Evolutionary conservation across 1,139 yeast genomes (phyloP).

Genomic region (Yarrowia galli): DNA sequence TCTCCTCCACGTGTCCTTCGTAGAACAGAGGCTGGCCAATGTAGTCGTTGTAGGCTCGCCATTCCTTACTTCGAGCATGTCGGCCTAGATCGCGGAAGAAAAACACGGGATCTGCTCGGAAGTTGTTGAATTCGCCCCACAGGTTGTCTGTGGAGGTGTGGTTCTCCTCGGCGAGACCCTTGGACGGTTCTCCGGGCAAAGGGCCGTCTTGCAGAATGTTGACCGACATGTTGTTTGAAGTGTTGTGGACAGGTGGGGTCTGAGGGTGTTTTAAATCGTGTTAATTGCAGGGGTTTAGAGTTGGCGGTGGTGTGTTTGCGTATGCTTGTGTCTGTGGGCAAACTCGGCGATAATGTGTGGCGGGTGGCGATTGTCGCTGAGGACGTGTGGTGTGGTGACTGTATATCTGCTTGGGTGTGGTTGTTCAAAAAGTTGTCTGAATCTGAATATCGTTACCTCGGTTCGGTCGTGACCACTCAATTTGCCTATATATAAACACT

Average conservation of each 20-base stretch:
- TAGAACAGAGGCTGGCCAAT: conserved; percentile 52
- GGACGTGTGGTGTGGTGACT: too few relatives aligned
- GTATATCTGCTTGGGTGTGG: too few relatives aligned
- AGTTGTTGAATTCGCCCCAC: conserved; percentile 33
- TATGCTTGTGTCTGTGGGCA: neutral
- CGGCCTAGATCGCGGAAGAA: conserved; percentile 36
- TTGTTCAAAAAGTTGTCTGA: too few relatives aligned
- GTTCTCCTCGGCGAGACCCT: conserved; percentile 29
- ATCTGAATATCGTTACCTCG: too few relatives aligned
- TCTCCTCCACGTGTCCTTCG: conserved; percentile 49
- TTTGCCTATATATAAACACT: neutral
- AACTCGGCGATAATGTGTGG: neutral
- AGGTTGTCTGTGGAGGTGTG: conserved; percentile 32
- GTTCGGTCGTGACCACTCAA: neutral
- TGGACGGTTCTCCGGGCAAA: conserved; percentile 22
- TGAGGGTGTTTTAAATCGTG: conserved; percentile 18
- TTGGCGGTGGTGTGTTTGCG: conserved; percentile 16
- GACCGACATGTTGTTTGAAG: conserved; percentile 27
- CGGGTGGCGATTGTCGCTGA: neutral
- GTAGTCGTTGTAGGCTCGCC: conserved; percentile 53
- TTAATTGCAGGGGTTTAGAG: conserved; percentile 29
- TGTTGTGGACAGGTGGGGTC: conserved; percentile 1
- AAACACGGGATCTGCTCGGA: conserved; percentile 36
- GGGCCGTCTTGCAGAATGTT: conserved; percentile 35
- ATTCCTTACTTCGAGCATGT: conserved; percentile 48